Percentiles rank a stretch among this genome's conserved stretches.
Conservation (phyloP, 2,329 filamentous ascomycete species). For the Beauveria scarabaeidicola region DNA sequence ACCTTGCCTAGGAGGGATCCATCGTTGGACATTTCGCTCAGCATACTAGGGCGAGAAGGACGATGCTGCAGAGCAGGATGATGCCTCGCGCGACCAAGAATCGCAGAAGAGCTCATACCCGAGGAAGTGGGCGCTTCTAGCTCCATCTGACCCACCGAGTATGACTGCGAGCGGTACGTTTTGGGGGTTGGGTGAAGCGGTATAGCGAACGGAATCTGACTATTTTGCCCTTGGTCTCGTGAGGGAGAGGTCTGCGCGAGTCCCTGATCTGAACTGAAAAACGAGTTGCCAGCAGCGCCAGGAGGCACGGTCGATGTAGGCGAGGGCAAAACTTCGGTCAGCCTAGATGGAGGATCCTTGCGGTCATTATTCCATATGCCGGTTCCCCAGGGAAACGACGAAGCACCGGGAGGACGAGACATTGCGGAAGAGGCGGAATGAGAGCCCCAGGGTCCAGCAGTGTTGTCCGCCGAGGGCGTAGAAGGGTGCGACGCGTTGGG, state of each 20-base stretch:
- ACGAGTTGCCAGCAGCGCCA: slow-evolving; percentile 33
- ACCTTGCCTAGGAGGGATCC: slow-evolving; percentile 57
- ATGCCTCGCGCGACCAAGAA: slow-evolving; percentile 48
- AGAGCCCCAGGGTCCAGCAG: slow-evolving; percentile 44
- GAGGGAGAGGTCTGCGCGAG: slow-evolving; percentile 42
- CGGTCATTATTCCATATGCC: slow-evolving; percentile 77
- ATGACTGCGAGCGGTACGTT: slow-evolving; percentile 90
- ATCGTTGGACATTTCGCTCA: slow-evolving; percentile 63
- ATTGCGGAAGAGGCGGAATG: slow-evolving; percentile 40
- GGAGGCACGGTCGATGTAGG: slow-evolving; percentile 55
- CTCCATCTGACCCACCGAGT: slow-evolving; percentile 87
- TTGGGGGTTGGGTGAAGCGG: slow-evolving; percentile 86
- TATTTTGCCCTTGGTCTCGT: slow-evolving; percentile 45
- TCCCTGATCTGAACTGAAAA: slow-evolving; percentile 39
- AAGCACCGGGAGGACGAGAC: slow-evolving; percentile 38
- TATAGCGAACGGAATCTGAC: slow-evolving; percentile 76
- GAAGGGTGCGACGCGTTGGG: slow-evolving; percentile 72
- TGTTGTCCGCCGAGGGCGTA: slow-evolving; percentile 62
- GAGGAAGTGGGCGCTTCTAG: slow-evolving; percentile 44
- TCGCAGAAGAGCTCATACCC: slow-evolving; percentile 37
- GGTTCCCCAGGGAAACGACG: slow-evolving; percentile 63
- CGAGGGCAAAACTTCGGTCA: slow-evolving; percentile 67
- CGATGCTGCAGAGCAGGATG: slow-evolving; percentile 69
- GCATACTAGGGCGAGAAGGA: slow-evolving; percentile 68
- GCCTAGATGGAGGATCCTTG: slow-evolving; percentile 66